phyloP scores from a whole-genome alignment of 768 basidiomycete genomes.

The Lactarius tabidus region DNA sequence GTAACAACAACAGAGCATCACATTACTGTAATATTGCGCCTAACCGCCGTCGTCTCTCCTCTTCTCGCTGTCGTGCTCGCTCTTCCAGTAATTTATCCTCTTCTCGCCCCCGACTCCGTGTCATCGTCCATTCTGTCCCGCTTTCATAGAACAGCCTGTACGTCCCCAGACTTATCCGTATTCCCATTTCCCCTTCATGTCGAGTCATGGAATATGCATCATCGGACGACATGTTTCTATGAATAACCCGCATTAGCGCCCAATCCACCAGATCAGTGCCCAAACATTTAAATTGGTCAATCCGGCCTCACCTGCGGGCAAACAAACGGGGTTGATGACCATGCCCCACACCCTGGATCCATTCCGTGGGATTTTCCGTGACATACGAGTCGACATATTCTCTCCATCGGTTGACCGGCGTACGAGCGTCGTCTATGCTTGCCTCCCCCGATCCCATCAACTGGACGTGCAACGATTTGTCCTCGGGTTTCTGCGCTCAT shows the following conservation, averaged over 20 bases:
- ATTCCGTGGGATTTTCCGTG: constrained; percentile 66
- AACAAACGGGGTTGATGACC: constrained; percentile 33
- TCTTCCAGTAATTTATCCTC: constrained; percentile 35
- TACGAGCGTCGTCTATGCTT: constrained; percentile 54
- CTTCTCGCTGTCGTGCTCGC: constrained; percentile 45
- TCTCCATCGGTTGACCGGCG: constrained; percentile 56
- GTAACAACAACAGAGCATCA: not conserved
- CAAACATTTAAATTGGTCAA: not conserved
- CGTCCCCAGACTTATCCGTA: constrained; percentile 54
- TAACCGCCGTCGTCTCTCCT: constrained; percentile 49
- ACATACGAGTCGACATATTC: constrained; percentile 74
- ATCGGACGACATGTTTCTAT: constrained; percentile 47
- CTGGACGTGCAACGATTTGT: constrained; percentile 55
- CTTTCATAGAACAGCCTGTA: constrained; percentile 70
- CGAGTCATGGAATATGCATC: constrained; percentile 30
- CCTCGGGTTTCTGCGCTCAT: constrained; percentile 46
- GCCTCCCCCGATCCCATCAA: constrained; percentile 61
- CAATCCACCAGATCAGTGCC: not conserved
- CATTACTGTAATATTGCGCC: constrained; percentile 1
- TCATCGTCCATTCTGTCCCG: constrained; percentile 56
- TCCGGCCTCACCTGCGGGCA: constrained; percentile 11
- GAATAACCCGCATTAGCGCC: constrained; percentile 37
- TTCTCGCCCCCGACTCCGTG: constrained; percentile 38
- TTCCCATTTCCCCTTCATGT: constrained; percentile 41
- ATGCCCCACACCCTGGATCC: constrained; percentile 45